A percentile compares a stretch with the other conserved stretches of the same genome.
Conservation (phyloP, 2,329 filamentous ascomycete genomes). For the Talaromyces sp. region DNA sequence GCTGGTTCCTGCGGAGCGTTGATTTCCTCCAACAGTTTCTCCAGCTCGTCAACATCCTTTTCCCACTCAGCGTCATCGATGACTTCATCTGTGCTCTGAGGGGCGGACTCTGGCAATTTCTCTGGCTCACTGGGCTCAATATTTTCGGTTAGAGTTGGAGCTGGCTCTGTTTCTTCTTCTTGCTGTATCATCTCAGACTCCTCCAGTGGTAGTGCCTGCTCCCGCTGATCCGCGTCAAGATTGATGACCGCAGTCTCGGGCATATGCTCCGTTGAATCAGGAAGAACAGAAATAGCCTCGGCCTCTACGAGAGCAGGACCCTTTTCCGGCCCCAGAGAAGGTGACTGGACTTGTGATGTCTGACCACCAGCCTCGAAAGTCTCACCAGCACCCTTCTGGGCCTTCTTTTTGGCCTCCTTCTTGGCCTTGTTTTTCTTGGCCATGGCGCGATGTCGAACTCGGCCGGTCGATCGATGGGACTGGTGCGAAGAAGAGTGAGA, state of each 20-base stretch:
- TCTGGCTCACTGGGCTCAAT: neutral
- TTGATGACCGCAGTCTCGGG: neutral
- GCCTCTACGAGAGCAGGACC: neutral
- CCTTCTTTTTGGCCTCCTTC: constrained; percentile 12
- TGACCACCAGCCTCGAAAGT: neutral
- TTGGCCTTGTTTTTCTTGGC: constrained; percentile 12
- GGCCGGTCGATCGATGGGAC: neutral
- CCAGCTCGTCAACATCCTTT: constrained; percentile 1
- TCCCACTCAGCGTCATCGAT: neutral
- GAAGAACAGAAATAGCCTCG: neutral
- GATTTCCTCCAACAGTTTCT: neutral
- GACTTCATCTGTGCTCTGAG: neutral
- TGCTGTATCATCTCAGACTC: constrained; percentile 3
- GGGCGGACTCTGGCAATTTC: neutral
- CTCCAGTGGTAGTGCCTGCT: neutral
- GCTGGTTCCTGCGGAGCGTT: neutral
- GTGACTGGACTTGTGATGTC: neutral
- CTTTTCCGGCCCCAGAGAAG: neutral
- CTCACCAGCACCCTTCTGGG: constrained; percentile 2
- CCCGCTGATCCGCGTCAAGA: neutral
- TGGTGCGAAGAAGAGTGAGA: neutral
- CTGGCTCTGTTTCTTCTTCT: neutral
- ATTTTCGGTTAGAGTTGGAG: neutral
- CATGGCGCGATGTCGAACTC: constrained; percentile 5
- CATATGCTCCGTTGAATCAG: neutral